These are phyloP conservation scores for Tulasnella sp. DNA, from an alignment of 768 basidiomycete genomes.

Conservation along the genomic window DNA sequence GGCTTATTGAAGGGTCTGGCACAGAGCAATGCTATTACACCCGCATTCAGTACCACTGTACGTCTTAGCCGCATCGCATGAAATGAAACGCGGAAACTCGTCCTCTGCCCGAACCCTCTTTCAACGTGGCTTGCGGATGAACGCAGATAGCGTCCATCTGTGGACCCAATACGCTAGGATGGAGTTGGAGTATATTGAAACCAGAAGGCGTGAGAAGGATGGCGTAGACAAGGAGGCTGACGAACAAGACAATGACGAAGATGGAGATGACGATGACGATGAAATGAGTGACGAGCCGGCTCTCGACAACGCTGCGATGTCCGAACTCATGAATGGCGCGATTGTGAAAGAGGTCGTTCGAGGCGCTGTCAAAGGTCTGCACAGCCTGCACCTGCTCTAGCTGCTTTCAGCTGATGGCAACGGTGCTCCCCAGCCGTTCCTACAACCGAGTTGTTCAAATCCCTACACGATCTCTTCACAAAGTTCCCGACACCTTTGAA, in stretches of 20 bases:
- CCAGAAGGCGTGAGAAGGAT: constrained; percentile 38
- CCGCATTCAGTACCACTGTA: constrained; percentile 67
- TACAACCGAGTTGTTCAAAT: constrained; percentile 31
- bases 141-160: constrained; percentile 55
- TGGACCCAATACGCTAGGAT: constrained; percentile 88
- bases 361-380: constrained; percentile 58
- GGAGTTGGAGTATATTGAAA: constrained; percentile 78
- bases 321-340: constrained; percentile 60
- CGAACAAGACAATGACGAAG: constrained; percentile 21
- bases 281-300: constrained; percentile 30
- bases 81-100: constrained; percentile 58
- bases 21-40: constrained; percentile 75
- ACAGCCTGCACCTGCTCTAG: constrained; percentile 18
- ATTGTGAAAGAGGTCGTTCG: constrained; percentile 68
- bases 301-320: constrained; percentile 43
- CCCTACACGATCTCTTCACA: constrained; percentile 34
- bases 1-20: not conserved
- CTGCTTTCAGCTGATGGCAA: constrained; percentile 19
- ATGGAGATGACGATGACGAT: constrained; percentile 30
- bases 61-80: constrained; percentile 73
- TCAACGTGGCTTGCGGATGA: constrained; percentile 73
- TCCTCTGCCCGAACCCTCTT: constrained; percentile 72
- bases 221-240: constrained; percentile 6
- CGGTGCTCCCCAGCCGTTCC: constrained; percentile 29
- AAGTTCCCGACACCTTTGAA: constrained; percentile 35